Conservation (phyloP, 1,284 basidiomycete species). For the Leccinum fallax region DNA sequence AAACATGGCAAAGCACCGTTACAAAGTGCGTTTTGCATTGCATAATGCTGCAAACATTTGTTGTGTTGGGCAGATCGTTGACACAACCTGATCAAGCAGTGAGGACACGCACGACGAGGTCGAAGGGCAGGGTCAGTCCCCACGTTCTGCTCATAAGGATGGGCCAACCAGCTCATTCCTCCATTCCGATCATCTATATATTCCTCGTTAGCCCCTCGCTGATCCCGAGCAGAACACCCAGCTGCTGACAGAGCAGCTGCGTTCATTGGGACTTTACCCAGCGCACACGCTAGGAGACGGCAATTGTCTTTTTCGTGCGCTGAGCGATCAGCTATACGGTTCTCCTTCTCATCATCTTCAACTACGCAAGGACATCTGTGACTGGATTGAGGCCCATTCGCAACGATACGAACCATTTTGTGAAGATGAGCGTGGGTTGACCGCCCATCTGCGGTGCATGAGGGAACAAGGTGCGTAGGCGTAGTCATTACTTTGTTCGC, state of each 20-base stretch:
- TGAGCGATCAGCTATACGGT: slow-evolving; percentile 83
- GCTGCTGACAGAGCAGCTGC: slow-evolving; percentile 68
- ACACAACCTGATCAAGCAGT: slow-evolving; percentile 43
- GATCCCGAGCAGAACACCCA: slow-evolving; percentile 68
- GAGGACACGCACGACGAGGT: slow-evolving; percentile 67
- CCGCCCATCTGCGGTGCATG: slow-evolving; percentile 75
- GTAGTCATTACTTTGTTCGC: slow-evolving; percentile 1
- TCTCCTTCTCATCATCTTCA: slow-evolving; percentile 68
- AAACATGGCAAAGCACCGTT: slow-evolving; percentile 35
- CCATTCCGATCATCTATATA: slow-evolving; percentile 18
- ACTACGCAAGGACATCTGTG: slow-evolving; percentile 77
- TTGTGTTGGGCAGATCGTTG: slow-evolving; percentile 26
- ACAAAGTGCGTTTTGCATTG: slow-evolving; percentile 39
- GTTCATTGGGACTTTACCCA: slow-evolving; percentile 75
- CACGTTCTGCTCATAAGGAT: slow-evolving; percentile 29
- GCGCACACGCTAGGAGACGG: slow-evolving; percentile 82
- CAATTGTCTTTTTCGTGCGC: slow-evolving; percentile 85
- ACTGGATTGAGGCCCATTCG: slow-evolving; percentile 74
- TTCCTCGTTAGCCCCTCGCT: slow-evolving; percentile 49
- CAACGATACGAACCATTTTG: slow-evolving; percentile 86
- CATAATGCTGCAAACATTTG: slow-evolving; percentile 27
- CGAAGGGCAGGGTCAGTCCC: slow-evolving; percentile 55
- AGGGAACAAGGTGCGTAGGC: slow-evolving; percentile 62
- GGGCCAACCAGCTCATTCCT: slow-evolving; percentile 19
- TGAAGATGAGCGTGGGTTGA: slow-evolving; percentile 80